Base-by-base conservation (phyloP, 2,329 filamentous ascomycete genomes). In the Tolypocladium ovalisporum region DNA sequence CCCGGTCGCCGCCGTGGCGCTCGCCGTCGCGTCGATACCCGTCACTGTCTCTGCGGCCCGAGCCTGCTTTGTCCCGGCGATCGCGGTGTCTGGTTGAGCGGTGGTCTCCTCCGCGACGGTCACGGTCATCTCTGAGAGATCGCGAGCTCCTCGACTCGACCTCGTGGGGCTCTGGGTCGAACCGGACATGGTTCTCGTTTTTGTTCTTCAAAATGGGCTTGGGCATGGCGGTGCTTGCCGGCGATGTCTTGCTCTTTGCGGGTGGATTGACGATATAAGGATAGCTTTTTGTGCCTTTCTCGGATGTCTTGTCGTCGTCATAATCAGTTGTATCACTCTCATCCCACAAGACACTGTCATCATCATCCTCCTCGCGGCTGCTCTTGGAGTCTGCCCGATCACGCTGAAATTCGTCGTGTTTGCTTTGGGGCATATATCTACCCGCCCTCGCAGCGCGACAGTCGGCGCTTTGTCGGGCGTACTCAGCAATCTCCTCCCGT, bases 181-280 rank as follows among this genome's bases (percentile, higher is more conserved):
- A 82, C 4, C 76, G 76, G 6, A 84, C 80, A 52, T 79, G 79
- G 59, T 84, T 79, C 52, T 78, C 77, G 59, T 82, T 81, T 62
- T 76, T 78, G 65, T 84, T 84, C 71, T 84, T 84, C 22, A 84
- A 71, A n/a, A 84, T 84, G 6, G 81, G 77, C 63, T 83, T 84
- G 1, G 81, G 82, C 58, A 65, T 66, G 3, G 70, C 66, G 6
- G 71, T 71, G 53, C 66, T 70, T 1, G 72, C 63, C 0, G 73
- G 69, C 0, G 71, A 74, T 0, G 66, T 67, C 59, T 68, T 71
- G 52, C 61, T 62, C 58, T 68, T 70, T 35, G 55, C 61, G 1
- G 72, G 73, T 1, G 71, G 69, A 54, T 62, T 70, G 59, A 74
- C 72, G 59, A 75, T 74, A 55, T 67, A 67, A 2, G 69, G 73